Conservation (phyloP, 768 basidiomycete genomes). For the Pleurotus citrinopileatus region DNA sequence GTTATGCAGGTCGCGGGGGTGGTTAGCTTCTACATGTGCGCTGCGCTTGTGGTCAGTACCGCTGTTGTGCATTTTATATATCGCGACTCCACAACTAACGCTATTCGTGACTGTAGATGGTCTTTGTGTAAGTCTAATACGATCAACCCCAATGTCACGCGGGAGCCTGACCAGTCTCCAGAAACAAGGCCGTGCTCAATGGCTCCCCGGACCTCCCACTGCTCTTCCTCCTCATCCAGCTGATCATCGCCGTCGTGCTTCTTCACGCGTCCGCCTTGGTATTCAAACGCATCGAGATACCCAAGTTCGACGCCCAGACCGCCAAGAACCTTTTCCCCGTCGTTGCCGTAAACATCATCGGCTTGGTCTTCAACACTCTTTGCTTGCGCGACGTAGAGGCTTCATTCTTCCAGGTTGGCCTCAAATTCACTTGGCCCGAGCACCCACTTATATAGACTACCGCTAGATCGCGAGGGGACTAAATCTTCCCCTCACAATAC, state of each 20-base stretch:
- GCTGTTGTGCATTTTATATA: slow-evolving; percentile 1
- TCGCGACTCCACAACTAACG: not conserved
- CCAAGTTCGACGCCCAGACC: slow-evolving; percentile 45
- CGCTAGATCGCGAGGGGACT: slow-evolving; percentile 79
- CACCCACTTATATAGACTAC: not conserved
- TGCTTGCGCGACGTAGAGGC: slow-evolving; percentile 79
- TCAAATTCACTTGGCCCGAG: not conserved
- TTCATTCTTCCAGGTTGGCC: slow-evolving; percentile 70
- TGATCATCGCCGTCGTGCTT: slow-evolving; percentile 64
- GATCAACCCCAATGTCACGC: not conserved
- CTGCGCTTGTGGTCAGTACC: slow-evolving; percentile 65
- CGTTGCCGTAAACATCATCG: slow-evolving; percentile 66
- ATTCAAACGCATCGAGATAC: slow-evolving; percentile 52
- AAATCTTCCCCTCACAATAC: slow-evolving; percentile 78
- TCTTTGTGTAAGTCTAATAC: slow-evolving; percentile 40
- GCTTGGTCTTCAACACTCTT: slow-evolving; percentile 76
- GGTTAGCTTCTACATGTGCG: slow-evolving; percentile 74
- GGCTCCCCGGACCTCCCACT: slow-evolving; percentile 64
- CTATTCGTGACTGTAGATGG: slow-evolving; percentile 37
- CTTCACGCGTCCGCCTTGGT: slow-evolving; percentile 53
- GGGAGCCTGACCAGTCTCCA: slow-evolving; percentile 24
- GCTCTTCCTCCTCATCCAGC: slow-evolving; percentile 64
- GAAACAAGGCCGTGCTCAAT: slow-evolving; percentile 76
- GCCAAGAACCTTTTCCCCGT: slow-evolving; percentile 62
- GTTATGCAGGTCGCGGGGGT: slow-evolving; percentile 64